These are phyloP conservation scores for Artemisia tridentata DNA, from an alignment of 129 eudicot genomes.

Conservation along the genomic window DNA sequence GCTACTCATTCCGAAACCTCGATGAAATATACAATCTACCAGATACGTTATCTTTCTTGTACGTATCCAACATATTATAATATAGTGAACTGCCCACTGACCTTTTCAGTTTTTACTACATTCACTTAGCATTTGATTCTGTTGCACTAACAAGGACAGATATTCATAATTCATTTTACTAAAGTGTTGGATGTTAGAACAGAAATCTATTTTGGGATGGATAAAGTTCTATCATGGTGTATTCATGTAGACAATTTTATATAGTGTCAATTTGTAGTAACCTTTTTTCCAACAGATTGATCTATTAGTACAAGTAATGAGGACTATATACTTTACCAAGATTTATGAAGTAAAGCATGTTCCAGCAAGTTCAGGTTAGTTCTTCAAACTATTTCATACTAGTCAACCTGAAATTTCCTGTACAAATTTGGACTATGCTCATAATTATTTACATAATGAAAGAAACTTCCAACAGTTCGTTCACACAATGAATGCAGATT, in stretches of 20 bases:
- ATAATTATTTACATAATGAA: background rate
- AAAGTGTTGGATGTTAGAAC: too few species aligned
- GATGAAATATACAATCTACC: background rate
- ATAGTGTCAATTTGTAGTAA: too few species aligned
- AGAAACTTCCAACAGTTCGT: background rate
- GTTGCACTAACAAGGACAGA: too few species aligned
- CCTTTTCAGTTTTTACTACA: too few species aligned
- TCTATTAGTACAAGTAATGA: too few species aligned
- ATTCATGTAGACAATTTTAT: too few species aligned
- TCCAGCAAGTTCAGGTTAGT: slow-evolving; percentile 7
- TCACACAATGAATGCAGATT: slow-evolving; percentile 7
- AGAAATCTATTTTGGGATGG: too few species aligned
- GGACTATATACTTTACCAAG: background rate
- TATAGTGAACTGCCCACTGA: too few species aligned
- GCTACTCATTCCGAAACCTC: slow-evolving; percentile 8
- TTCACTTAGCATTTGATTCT: too few species aligned
- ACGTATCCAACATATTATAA: background rate
- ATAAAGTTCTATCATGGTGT: too few species aligned
- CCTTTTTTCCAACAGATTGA: too few species aligned
- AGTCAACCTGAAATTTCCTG: background rate
- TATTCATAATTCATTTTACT: too few species aligned
- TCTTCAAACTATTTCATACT: slow-evolving; percentile 9
- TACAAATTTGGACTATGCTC: background rate
- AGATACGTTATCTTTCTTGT: background rate
- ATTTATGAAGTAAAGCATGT: slow-evolving; percentile 9